Percentiles rank a stretch among this genome's conserved stretches.
Evolutionary conservation across 148 eudicot species (phyloP).

Genomic region (Salicornia ramosissima): DNA sequence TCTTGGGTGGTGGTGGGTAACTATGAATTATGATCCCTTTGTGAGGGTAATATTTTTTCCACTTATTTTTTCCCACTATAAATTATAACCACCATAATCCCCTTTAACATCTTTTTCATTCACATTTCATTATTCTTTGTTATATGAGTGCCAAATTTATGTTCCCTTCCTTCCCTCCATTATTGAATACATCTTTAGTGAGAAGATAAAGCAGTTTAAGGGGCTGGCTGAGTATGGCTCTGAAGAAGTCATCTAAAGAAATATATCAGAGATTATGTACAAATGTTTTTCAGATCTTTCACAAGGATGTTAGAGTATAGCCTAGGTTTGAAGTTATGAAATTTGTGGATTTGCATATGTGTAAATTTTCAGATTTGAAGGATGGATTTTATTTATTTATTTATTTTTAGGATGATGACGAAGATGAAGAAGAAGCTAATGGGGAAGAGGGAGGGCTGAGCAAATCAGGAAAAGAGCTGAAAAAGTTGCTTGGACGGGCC

Average conservation of each 20-base stretch:
- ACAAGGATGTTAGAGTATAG: not conserved
- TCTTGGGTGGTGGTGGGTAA: too few relatives aligned
- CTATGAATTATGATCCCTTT: too few relatives aligned
- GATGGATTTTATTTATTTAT: not conserved
- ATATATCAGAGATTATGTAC: not conserved
- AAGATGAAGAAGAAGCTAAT: constrained; percentile 66
- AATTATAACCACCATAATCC: too few relatives aligned
- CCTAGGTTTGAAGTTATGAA: not conserved
- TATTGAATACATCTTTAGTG: not conserved
- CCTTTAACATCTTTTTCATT: too few relatives aligned
- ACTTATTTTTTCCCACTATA: too few relatives aligned
- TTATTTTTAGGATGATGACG: constrained; percentile 64
- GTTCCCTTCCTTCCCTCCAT: too few relatives aligned
- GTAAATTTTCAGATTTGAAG: not conserved
- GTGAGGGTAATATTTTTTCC: too few relatives aligned
- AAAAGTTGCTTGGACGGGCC: constrained; percentile 76
- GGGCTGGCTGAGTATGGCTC: too few relatives aligned
- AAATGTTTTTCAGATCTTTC: not conserved
- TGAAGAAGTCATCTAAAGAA: not conserved
- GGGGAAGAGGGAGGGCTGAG: constrained; percentile 90
- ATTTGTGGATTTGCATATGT: constrained; percentile 2
- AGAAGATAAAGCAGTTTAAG: not conserved
- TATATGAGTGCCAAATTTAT: too few relatives aligned
- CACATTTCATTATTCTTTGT: too few relatives aligned
- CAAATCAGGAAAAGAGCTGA: constrained; percentile 94